Conservation (phyloP, 2,329 filamentous ascomycete genomes). For the Graphium sp. region DNA sequence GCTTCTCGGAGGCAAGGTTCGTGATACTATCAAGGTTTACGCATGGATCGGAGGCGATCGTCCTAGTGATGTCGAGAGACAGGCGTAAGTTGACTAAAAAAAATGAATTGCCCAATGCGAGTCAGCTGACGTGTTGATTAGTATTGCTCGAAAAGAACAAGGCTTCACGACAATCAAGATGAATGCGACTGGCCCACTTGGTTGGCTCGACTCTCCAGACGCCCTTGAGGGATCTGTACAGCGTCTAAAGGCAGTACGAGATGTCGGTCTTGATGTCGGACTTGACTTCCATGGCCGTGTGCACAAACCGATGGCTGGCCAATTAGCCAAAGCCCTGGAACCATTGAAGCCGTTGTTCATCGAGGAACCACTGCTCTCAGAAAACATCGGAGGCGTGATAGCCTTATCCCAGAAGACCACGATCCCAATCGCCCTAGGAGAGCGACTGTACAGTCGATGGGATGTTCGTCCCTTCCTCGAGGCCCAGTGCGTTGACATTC, state of each 20-base stretch:
- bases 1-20: slow-evolving; percentile 5
- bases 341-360: slow-evolving; percentile 59
- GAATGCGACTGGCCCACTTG: slow-evolving; percentile 63
- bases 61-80: slow-evolving; percentile 45
- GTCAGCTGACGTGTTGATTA: too few species aligned
- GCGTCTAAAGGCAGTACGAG: slow-evolving; percentile 51
- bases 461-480: slow-evolving; percentile 5
- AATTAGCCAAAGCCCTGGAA: too few species aligned
- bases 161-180: slow-evolving; percentile 58
- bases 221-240: slow-evolving; percentile 47
- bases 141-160: slow-evolving; percentile 37
- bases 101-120: too few species aligned
- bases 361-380: too few species aligned
- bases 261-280: slow-evolving; percentile 53
- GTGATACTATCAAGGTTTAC: slow-evolving; percentile 5
- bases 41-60: slow-evolving; percentile 63
- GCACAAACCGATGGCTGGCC: too few species aligned
- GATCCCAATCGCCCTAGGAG: slow-evolving; percentile 5
- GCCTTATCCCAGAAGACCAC: slow-evolving; percentile 5
- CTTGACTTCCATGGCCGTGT: slow-evolving; percentile 66
- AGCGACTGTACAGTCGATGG: slow-evolving; percentile 6
- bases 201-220: slow-evolving; percentile 58
- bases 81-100: slow-evolving; percentile 31
- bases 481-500: slow-evolving; percentile 3
- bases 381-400: too few species aligned